These are phyloP conservation scores for Phalaenopsis equestris DNA, from an alignment of 106 monocot species.

Conservation along the genomic window DNA sequence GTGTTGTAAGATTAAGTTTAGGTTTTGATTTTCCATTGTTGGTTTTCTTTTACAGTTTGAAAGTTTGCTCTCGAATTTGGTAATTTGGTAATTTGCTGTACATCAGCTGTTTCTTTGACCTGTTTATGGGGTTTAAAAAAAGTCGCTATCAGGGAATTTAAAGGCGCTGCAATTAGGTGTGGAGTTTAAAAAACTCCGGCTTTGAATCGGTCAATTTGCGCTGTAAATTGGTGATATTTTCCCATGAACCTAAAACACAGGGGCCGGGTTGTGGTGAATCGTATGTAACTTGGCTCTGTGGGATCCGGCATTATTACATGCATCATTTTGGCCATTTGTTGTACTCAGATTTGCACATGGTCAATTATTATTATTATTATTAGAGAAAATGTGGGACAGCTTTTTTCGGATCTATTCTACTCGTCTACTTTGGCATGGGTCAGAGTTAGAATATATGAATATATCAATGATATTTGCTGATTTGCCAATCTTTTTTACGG, in stretches of 20 bases:
- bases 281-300: background rate
- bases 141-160: conserved; percentile 2
- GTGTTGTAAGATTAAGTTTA: background rate
- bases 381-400: background rate
- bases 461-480: background rate
- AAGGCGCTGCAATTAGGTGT: background rate
- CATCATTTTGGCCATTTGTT: background rate
- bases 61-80: background rate
- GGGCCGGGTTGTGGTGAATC: background rate
- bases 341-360: background rate
- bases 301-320: background rate
- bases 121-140: background rate
- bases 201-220: background rate
- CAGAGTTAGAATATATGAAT: background rate
- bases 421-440: no score
- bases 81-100: background rate
- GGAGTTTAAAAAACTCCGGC: background rate
- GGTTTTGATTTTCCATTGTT: background rate
- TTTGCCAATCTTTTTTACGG: background rate
- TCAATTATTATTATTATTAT: background rate
- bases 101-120: background rate
- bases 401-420: background rate
- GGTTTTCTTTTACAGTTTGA: background rate
- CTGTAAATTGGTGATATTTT: background rate
- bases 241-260: background rate